These are phyloP conservation scores for Trichoderma simmonsii DNA, from an alignment of 2,329 filamentous ascomycete genomes.

Conservation along the genomic window DNA sequence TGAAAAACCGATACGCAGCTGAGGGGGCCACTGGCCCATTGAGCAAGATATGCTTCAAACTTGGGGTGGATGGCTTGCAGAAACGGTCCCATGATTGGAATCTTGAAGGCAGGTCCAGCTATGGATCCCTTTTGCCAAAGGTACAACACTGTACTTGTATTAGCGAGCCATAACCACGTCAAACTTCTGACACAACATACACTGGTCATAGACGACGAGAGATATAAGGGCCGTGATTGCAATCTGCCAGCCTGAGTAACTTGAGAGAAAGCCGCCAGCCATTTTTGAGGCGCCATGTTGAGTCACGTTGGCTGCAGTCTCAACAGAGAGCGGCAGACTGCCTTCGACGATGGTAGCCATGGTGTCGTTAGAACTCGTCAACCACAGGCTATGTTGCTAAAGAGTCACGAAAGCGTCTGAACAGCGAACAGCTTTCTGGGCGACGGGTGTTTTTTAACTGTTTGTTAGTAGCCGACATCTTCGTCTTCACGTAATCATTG, in stretches of 20 bases:
- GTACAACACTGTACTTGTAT: neutral
- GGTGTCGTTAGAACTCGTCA: neutral
- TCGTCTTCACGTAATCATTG: neutral
- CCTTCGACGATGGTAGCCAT: slow-evolving; percentile 9
- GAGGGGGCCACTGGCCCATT: slow-evolving; percentile 3
- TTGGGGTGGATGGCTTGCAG: slow-evolving; percentile 10
- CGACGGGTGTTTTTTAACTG: neutral
- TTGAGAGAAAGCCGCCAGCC: neutral
- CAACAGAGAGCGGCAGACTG: neutral
- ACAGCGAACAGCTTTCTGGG: neutral
- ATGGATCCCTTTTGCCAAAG: slow-evolving; percentile 2
- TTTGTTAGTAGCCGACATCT: neutral
- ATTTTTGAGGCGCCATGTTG: neutral
- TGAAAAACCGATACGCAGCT: slow-evolving; percentile 13
- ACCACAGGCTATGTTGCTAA: neutral
- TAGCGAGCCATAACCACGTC: neutral
- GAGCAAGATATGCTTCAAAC: slow-evolving; percentile 7
- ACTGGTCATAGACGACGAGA: neutral
- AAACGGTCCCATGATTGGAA: slow-evolving; percentile 7
- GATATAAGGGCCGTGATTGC: neutral
- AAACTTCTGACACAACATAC: neutral
- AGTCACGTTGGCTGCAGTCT: neutral
- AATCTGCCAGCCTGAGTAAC: neutral
- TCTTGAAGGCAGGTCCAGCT: slow-evolving; percentile 11
- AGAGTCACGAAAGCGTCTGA: neutral